Evolutionary conservation across 257 asterid genomes (phyloP).

Genomic region (Jacaranda copaia): DNA sequence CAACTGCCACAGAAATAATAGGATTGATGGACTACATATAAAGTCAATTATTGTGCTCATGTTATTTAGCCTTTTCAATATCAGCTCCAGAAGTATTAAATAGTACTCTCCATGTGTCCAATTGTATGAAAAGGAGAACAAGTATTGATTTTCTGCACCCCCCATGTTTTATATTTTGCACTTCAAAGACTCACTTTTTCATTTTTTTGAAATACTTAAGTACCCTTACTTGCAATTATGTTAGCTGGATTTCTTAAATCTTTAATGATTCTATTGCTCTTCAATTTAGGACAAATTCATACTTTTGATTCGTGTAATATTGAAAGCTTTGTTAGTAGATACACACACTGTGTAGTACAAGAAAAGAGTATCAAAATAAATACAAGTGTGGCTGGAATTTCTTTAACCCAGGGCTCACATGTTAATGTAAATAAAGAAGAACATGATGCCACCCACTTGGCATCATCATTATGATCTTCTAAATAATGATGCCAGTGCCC

Average conservation of each 20-base stretch:
- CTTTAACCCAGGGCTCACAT: no score
- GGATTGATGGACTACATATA: conserved; percentile 16
- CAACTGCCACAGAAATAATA: conserved; percentile 18
- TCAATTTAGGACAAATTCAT: no score
- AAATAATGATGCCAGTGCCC: no score
- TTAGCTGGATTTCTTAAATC: no score
- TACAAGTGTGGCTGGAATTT: not conserved
- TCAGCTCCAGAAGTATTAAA: conserved; percentile 19
- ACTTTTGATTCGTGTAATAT: no score
- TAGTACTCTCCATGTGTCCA: conserved; percentile 34
- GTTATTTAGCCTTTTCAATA: conserved; percentile 18
- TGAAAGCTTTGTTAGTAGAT: no score
- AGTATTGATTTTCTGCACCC: not conserved
- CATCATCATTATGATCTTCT: no score
- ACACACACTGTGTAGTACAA: no score
- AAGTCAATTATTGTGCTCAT: conserved; percentile 17
- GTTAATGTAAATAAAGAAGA: no score
- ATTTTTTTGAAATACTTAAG: not conserved
- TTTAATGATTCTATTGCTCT: no score
- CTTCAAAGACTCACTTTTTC: not conserved
- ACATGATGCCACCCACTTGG: no score
- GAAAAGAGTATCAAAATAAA: not conserved
- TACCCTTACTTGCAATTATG: not conserved
- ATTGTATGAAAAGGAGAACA: conserved; percentile 26
- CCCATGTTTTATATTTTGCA: not conserved